Conservation (phyloP, 257 asterid species). For the Oldenlandia corymbosa region DNA sequence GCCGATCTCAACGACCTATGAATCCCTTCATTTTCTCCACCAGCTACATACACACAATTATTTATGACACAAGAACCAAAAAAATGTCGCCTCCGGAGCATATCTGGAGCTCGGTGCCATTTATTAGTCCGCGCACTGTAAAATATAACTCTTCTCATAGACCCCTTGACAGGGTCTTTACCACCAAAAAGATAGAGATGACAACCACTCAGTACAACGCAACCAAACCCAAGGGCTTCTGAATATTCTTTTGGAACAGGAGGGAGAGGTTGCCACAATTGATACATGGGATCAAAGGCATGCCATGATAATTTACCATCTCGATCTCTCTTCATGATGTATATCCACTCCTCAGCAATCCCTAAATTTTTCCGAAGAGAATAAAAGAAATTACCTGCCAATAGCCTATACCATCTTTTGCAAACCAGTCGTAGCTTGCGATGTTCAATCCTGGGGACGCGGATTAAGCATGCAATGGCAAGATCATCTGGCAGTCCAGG, state of each 20-base stretch:
- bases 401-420: slow-evolving; percentile 40
- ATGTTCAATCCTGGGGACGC: slow-evolving; percentile 36
- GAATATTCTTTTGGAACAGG: slow-evolving; percentile 37
- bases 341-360: slow-evolving; percentile 39
- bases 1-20: slow-evolving; percentile 39
- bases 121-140: slow-evolving; percentile 38
- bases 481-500: slow-evolving; percentile 46
- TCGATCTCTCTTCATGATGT: slow-evolving; percentile 38
- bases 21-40: slow-evolving; percentile 38
- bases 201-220: slow-evolving; percentile 39
- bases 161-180: slow-evolving; percentile 35
- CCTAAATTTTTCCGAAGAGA: slow-evolving; percentile 32
- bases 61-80: slow-evolving; percentile 37
- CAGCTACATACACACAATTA: slow-evolving; percentile 37
- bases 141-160: slow-evolving; percentile 39
- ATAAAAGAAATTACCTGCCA: slow-evolving; percentile 37
- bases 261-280: slow-evolving; percentile 37
- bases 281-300: slow-evolving; percentile 38
- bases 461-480: slow-evolving; percentile 40
- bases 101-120: slow-evolving; percentile 47
- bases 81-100: slow-evolving; percentile 38
- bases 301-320: slow-evolving; percentile 41
- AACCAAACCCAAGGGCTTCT: slow-evolving; percentile 37
- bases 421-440: slow-evolving; percentile 35
- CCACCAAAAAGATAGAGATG: slow-evolving; percentile 40